Evolutionary conservation across 495 filamentous ascomycete genomes (phyloP), one percentile per base, ranked within the genome.

Genomic region (Corynascus novoguineensis): DNA sequence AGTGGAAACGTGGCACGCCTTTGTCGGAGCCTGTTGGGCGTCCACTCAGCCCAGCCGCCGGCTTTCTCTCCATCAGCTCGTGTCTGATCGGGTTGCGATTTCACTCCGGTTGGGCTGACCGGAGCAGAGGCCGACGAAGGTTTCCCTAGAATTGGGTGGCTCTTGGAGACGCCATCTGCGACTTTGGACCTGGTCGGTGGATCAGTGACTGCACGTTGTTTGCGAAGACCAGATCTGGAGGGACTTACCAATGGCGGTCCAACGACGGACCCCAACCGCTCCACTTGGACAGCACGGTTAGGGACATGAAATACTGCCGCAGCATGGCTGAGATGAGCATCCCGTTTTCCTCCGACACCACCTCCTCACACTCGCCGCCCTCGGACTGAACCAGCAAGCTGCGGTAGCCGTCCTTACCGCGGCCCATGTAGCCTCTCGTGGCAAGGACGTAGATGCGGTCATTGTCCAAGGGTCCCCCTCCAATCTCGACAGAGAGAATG

Each of bases 301-400:
- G 73, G 11, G 83, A 86, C 76, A 92, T 81, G 66, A 96, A 95
- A 63, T 95, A 95, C 68, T 95, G 91, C 4, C 91, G 82, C 22
- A 96, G 74, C 57, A 96, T 84, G 57, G 83, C 89, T 59, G 84
- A 87, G 60, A 95, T 89, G 27, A 96, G 70, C 5, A 95, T 81
- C 8, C 91, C 91, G 55, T 87, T 90, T 64, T 96, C 91, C 58
- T 95, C 90, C 25, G 79, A 81, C 19, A 96, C 83, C 17, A 95
- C 63, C 64, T 89, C 87, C 61, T 89, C 85, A 3, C 86, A 86
- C 12, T 77, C 68, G 9, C 89, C 90, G 22, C 88, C 88, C 60
- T 86, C 85, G 1, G 81, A 76, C 50, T 85, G 63, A 0, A 86
- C 75, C 9, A 90, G 77, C 9, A 96, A 77, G 21, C 86, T 86